Evolutionary conservation across 768 basidiomycete species (phyloP), one percentile per base, ranked within the genome.

Genomic region (Termitomyces sp.): DNA sequence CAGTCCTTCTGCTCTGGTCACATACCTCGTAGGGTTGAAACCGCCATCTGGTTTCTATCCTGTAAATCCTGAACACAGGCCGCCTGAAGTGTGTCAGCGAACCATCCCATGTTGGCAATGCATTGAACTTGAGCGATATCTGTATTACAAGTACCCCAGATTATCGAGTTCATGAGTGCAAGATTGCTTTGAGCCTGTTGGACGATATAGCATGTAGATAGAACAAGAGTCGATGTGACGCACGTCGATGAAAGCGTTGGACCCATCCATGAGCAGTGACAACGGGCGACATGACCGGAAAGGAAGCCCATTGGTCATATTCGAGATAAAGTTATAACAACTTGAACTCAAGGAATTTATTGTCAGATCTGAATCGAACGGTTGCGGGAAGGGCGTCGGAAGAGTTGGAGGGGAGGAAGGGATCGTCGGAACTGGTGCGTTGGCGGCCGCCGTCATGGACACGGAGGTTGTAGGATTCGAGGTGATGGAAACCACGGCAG

Each of bases 71-170:
- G 63, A 31, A 74, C 72, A 67, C 92, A 94, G 1, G 78, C 73
- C 1, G 70, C 67, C 64, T 79, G 71, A 15, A 92, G 71, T 37
- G 73, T 65, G 0, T 72, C 68, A 2, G 83, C 81, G 69, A 88
- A 90, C 79, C 82, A 84, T 6, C 67, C 78, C 86, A 95, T 91
- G 64, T 88, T 89, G 34, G 74, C 64, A n/a, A 73, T 65, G 66
- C 92, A 95, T 62, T 86, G 80, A 29, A 73, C 77, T 14, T 74
- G 69, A 2, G 71, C 68, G 1, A 72, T 67, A 15, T 70, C 73
- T 6, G 90, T 89, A 66, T 92, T 87, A 72, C 93, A 95, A 0
- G 88, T 91, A 2, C 89, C 90, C 87, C 90, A 91, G 7, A 94
- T 68, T 54, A 92, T 76, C 9, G 76, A 72, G 67, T 93, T 94